A percentile compares a stretch with the other conserved stretches of the same genome.
These are phyloP conservation scores for Fusarium sp. DNA, from an alignment of 2,329 filamentous ascomycete genomes.

Conservation along the genomic window DNA sequence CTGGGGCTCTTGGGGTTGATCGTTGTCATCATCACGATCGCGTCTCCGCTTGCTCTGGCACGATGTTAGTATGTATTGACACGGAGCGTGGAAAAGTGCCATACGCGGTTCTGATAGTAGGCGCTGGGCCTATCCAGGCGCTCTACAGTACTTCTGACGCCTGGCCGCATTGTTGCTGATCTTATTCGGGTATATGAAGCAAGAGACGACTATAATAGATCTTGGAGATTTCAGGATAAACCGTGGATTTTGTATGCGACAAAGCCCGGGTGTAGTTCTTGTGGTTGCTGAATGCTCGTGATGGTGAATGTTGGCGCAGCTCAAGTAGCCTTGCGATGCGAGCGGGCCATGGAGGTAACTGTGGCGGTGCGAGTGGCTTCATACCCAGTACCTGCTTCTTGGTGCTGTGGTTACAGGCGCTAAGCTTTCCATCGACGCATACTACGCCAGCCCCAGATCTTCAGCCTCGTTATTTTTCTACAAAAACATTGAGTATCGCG, in stretches of 20 bases:
- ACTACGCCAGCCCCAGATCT: slow-evolving; percentile 36
- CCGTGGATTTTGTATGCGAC: background rate
- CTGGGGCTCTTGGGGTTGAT: slow-evolving; percentile 61
- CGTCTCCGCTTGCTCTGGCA: slow-evolving; percentile 78
- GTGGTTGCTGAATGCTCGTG: slow-evolving; percentile 10
- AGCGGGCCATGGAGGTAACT: slow-evolving; percentile 18
- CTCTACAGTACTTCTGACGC: slow-evolving; percentile 80
- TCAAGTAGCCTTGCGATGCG: slow-evolving; percentile 29
- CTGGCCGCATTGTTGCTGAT: slow-evolving; percentile 58
- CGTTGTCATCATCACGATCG: slow-evolving; percentile 69
- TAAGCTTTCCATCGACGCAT: slow-evolving; percentile 24
- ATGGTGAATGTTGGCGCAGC: slow-evolving; percentile 32
- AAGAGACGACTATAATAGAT: background rate
- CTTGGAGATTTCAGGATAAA: no score
- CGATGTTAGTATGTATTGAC: slow-evolving; percentile 10
- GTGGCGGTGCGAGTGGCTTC: slow-evolving; percentile 36
- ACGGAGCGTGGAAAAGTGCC: slow-evolving; percentile 42
- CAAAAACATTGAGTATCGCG: slow-evolving; percentile 25
- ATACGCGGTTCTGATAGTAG: slow-evolving; percentile 88
- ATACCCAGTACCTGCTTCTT: slow-evolving; percentile 8
- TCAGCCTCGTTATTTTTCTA: slow-evolving; percentile 42
- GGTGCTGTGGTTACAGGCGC: slow-evolving; percentile 33
- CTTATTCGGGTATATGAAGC: background rate
- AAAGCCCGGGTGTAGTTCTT: slow-evolving; percentile 7
- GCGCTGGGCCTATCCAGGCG: slow-evolving; percentile 94